These are phyloP conservation scores for Scutellaria barbata DNA, from an alignment of 257 asterid genomes.

Conservation along the genomic window DNA sequence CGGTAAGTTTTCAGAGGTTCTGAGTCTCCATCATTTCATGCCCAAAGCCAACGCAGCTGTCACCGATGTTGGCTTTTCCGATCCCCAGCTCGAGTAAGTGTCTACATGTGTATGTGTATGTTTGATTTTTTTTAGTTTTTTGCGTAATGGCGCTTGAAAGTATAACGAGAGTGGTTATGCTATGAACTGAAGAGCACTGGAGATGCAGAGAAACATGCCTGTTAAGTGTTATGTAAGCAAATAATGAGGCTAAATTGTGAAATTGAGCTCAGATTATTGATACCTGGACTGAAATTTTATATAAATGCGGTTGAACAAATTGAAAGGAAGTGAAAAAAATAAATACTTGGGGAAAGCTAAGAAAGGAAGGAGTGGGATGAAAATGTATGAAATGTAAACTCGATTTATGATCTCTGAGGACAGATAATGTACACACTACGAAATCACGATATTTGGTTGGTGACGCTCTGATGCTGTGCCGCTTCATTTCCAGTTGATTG, in stretches of 20 bases:
- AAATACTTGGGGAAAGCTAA: background rate
- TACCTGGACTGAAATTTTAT: background rate
- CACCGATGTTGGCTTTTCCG: slow-evolving; percentile 43
- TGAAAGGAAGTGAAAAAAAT: background rate
- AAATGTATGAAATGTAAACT: slow-evolving; percentile 19
- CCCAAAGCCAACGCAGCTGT: slow-evolving; percentile 58
- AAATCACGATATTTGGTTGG: slow-evolving; percentile 2
- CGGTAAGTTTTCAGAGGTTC: slow-evolving; percentile 40
- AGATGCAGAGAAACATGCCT: slow-evolving; percentile 1
- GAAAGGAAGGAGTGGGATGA: background rate
- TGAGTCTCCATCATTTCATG: slow-evolving; percentile 64
- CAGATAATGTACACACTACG: background rate
- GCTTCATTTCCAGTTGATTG: slow-evolving; percentile 9
- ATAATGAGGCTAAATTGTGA: background rate
- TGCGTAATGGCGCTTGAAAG: slow-evolving; percentile 1
- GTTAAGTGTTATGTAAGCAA: slow-evolving; percentile 1
- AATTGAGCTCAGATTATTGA: background rate
- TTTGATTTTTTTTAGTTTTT: background rate
- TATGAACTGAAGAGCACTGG: slow-evolving; percentile 12
- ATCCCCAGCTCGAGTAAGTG: slow-evolving; percentile 64
- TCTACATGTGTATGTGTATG: slow-evolving; percentile 1
- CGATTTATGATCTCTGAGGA: background rate
- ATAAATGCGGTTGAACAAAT: background rate
- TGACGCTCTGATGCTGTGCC: background rate
- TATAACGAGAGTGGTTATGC: background rate